Evolutionary conservation across 108 stramenopile genomes (phyloP).

Genomic region (Nitzschia sp.): DNA sequence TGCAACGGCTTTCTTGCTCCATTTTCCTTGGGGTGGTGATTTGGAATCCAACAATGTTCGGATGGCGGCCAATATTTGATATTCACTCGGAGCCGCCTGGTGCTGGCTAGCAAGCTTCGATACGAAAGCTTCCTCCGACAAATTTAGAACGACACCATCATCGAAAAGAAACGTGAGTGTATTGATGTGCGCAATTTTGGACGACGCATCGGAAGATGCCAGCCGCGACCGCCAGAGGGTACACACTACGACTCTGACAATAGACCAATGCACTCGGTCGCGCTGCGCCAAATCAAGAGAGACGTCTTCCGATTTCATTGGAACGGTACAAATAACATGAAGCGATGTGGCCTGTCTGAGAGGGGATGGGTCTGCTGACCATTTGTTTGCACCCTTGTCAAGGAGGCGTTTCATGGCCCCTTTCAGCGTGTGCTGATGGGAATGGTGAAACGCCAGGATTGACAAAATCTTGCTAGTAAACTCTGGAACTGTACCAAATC

Average conservation of each 20-base stretch:
- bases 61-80: constrained; percentile 68
- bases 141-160: constrained; percentile 43
- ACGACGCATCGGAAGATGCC: constrained; percentile 22
- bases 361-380: not conserved
- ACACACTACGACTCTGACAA: constrained; percentile 68
- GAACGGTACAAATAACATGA: constrained; percentile 52
- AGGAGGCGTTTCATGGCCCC: constrained; percentile 37
- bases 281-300: constrained; percentile 39
- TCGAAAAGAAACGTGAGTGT: constrained; percentile 55
- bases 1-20: constrained; percentile 18
- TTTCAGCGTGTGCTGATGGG: constrained; percentile 25
- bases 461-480: constrained; percentile 78
- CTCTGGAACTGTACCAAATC: constrained; percentile 71
- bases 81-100: constrained; percentile 75
- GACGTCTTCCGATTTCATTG: constrained; percentile 34
- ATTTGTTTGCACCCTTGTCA: constrained; percentile 8
- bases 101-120: constrained; percentile 61
- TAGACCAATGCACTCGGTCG: constrained; percentile 57
- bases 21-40: not conserved
- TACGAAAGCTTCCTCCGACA: constrained; percentile 59
- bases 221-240: constrained; percentile 72
- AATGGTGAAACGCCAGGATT: constrained; percentile 63
- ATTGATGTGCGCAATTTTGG: constrained; percentile 23
- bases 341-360: constrained; percentile 32
- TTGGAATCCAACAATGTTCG: constrained; percentile 9